Evolutionary conservation across 208 protist genomes (phyloP).

Genomic region (Baffinella frigidus): DNA sequence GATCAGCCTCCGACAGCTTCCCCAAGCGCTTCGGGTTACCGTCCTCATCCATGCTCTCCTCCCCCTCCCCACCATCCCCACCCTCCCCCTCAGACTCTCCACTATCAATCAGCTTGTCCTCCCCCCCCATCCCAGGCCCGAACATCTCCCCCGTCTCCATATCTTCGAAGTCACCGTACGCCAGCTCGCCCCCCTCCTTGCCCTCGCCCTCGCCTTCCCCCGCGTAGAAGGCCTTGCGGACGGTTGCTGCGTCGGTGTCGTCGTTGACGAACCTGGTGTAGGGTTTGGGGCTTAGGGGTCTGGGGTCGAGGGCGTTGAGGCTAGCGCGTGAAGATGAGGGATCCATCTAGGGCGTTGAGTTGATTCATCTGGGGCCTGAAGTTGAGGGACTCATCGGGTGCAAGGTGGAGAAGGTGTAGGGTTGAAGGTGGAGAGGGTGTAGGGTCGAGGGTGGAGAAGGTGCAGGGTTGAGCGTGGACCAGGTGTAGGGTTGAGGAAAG

Average conservation of each 20-base stretch:
- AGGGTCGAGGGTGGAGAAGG: too few relatives aligned
- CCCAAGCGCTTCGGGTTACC: not conserved
- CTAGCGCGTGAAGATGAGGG: too few relatives aligned
- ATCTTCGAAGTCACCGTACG: constrained; percentile 80
- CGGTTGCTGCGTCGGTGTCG: constrained; percentile 21
- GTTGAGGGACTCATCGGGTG: too few relatives aligned
- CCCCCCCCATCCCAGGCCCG: not conserved
- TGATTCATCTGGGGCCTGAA: too few relatives aligned
- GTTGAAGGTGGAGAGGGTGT: too few relatives aligned
- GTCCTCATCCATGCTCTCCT: constrained; percentile 35
- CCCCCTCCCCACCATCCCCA: not conserved
- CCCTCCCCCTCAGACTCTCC: not conserved
- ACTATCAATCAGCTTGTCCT: not conserved
- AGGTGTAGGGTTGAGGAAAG: too few relatives aligned
- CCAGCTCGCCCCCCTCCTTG: constrained; percentile 33
- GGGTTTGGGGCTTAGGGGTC: too few relatives aligned
- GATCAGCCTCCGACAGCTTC: constrained; percentile 19
- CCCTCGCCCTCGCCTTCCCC: not conserved
- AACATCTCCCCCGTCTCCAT: constrained; percentile 75
- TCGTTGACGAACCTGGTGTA: constrained; percentile 55
- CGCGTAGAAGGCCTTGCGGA: constrained; percentile 38
- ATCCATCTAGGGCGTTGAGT: too few relatives aligned
- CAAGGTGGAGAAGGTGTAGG: too few relatives aligned
- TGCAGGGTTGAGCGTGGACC: too few relatives aligned
- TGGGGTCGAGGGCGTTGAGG: too few relatives aligned